Percentiles rank a stretch among this genome's conserved stretches.
Conservation (phyloP, 2,329 filamentous ascomycete genomes). For the Colletotrichum lindemuthianum region DNA sequence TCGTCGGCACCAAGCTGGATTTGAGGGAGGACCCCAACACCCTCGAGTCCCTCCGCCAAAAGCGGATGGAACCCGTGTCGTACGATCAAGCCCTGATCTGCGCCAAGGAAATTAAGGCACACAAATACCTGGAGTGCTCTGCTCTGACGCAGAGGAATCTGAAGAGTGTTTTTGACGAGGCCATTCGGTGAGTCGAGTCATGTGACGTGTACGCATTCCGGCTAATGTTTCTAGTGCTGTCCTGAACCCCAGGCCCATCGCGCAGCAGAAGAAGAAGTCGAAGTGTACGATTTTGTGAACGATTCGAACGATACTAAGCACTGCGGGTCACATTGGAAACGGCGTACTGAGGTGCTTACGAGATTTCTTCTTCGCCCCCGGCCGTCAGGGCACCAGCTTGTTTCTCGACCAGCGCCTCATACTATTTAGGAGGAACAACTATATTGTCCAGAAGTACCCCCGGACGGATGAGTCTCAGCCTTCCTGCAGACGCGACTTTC, state of each 20-base stretch:
- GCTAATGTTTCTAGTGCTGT: constrained; percentile 66
- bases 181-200: constrained; percentile 79
- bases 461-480: constrained; percentile 12
- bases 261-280: constrained; percentile 68
- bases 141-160: constrained; percentile 95
- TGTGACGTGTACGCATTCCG: constrained; percentile 40
- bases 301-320: constrained; percentile 21
- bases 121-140: constrained; percentile 98
- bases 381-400: constrained; percentile 24
- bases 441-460: constrained; percentile 16
- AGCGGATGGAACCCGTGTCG: constrained; percentile 96
- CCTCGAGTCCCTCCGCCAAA: constrained; percentile 82
- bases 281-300: constrained; percentile 77
- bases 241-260: constrained; percentile 72
- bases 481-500: constrained; percentile 19
- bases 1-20: constrained; percentile 97
- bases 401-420: constrained; percentile 21
- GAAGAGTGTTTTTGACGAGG: constrained; percentile 99
- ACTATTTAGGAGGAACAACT: constrained; percentile 17
- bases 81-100: constrained; percentile 91
- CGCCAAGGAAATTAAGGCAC: constrained; percentile 92
- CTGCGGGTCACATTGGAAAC: constrained; percentile 27
- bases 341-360: constrained; percentile 30
- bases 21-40: constrained; percentile 89
- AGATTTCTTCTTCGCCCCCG: constrained; percentile 14